phyloP scores from a whole-genome alignment of 306 rosid species.

The Trichosanthes cucumerina region DNA sequence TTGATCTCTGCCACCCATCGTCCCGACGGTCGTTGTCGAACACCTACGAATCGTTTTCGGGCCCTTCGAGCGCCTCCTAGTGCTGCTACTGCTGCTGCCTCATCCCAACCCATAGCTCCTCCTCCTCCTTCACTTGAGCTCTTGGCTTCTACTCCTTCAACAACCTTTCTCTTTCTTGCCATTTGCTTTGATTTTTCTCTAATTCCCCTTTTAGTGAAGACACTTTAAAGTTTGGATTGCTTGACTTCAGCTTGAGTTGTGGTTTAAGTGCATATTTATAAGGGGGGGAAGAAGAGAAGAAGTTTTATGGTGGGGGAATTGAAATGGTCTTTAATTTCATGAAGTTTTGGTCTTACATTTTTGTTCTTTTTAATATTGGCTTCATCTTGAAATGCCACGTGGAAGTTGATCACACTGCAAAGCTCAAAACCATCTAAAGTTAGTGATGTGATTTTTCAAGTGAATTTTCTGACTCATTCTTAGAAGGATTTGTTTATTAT shows the following conservation, averaged over 20 bases:
- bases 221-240: background rate
- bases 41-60: slow-evolving; percentile 70
- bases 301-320: background rate
- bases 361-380: slow-evolving; percentile 5
- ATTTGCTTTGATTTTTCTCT: slow-evolving; percentile 15
- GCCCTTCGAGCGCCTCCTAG: slow-evolving; percentile 51
- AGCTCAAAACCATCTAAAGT: background rate
- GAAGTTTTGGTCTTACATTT: slow-evolving; percentile 1
- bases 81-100: slow-evolving; percentile 40
- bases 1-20: slow-evolving; percentile 98
- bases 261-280: background rate
- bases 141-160: slow-evolving; percentile 37
- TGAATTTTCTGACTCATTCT: slow-evolving; percentile 1
- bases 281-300: background rate
- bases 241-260: slow-evolving; percentile 7
- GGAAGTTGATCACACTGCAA: background rate
- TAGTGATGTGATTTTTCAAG: background rate
- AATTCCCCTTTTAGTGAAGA: background rate
- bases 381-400: slow-evolving; percentile 1
- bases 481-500: background rate
- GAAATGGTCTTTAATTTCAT: slow-evolving; percentile 3
- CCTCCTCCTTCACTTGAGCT: slow-evolving; percentile 27
- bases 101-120: slow-evolving; percentile 53
- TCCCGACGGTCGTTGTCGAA: slow-evolving; percentile 87
- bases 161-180: slow-evolving; percentile 77